phyloP scores from a whole-genome alignment of 805 yeast species.

The Saturnispora sanitii region DNA sequence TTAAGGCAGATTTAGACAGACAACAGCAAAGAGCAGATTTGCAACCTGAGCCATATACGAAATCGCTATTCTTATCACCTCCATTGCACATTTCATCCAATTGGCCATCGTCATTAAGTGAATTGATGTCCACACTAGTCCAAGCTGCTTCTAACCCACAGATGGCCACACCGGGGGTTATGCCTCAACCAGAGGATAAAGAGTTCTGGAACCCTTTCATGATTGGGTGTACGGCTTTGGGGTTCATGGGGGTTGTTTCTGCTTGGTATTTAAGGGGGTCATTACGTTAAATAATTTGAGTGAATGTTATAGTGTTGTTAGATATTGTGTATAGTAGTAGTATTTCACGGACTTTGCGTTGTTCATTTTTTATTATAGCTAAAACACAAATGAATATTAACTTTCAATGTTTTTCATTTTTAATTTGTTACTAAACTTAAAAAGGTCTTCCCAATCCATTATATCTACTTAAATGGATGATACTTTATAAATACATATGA shows the following conservation, averaged over 20 bases:
- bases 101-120: slow-evolving; percentile 83
- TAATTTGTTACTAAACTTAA: no score
- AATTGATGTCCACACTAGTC: slow-evolving; percentile 75
- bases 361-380: no score
- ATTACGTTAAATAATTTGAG: no score
- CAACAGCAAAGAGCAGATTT: slow-evolving; percentile 82
- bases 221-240: slow-evolving; percentile 60
- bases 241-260: slow-evolving; percentile 53
- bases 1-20: slow-evolving; percentile 91
- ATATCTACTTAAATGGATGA: no score
- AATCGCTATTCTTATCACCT: slow-evolving; percentile 54
- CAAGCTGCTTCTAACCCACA: slow-evolving; percentile 81
- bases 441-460: no score
- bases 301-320: no score
- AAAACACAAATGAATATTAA: no score
- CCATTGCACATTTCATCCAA: slow-evolving; percentile 86
- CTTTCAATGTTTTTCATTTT: no score
- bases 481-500: no score
- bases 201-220: slow-evolving; percentile 41
- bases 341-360: no score
- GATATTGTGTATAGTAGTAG: no score
- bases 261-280: slow-evolving; percentile 57
- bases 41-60: slow-evolving; percentile 83
- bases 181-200: slow-evolving; percentile 45
- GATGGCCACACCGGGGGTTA: slow-evolving; percentile 66